phyloP scores from a whole-genome alignment of 148 eudicot species.

The Fallopia convolvulus region DNA sequence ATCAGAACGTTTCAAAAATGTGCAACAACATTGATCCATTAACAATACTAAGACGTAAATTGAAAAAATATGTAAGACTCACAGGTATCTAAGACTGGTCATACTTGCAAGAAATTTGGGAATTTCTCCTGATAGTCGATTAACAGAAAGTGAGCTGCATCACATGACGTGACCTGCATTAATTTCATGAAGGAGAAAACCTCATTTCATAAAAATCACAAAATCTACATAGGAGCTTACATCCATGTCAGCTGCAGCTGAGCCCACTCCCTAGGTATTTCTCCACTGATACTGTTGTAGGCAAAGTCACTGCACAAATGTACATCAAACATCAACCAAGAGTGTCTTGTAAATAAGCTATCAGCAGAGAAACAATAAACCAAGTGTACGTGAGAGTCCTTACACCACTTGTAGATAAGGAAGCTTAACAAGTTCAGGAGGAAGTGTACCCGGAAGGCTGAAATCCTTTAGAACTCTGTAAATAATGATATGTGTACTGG shows the following conservation, averaged over 20 bases:
- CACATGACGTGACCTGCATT: constrained; percentile 17
- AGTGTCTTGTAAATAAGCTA: background rate
- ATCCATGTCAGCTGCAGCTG: constrained; percentile 36
- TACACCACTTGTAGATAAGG: constrained; percentile 51
- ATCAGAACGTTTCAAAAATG: no score
- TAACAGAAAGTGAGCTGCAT: constrained; percentile 63
- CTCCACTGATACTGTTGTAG: constrained; percentile 59
- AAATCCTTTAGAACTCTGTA: constrained; percentile 57
- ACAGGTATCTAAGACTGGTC: constrained; percentile 54
- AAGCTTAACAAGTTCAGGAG: constrained; percentile 50
- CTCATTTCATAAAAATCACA: background rate
- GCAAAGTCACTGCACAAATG: constrained; percentile 53
- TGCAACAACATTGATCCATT: background rate
- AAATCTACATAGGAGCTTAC: constrained; percentile 25
- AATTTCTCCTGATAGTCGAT: constrained; percentile 61
- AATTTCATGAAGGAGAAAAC: constrained; percentile 11
- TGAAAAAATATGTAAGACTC: constrained; percentile 20
- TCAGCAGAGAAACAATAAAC: background rate
- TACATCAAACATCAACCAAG: background rate
- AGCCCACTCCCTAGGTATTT: constrained; percentile 66
- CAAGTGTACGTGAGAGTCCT: constrained; percentile 8
- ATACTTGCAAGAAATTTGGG: constrained; percentile 51
- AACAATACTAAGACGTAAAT: background rate
- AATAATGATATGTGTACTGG: background rate
- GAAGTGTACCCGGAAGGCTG: constrained; percentile 64